Evolutionary conservation across 306 rosid species (phyloP), one percentile per base, ranked within the genome.

Genomic region (Pachyrhizus erosus): DNA sequence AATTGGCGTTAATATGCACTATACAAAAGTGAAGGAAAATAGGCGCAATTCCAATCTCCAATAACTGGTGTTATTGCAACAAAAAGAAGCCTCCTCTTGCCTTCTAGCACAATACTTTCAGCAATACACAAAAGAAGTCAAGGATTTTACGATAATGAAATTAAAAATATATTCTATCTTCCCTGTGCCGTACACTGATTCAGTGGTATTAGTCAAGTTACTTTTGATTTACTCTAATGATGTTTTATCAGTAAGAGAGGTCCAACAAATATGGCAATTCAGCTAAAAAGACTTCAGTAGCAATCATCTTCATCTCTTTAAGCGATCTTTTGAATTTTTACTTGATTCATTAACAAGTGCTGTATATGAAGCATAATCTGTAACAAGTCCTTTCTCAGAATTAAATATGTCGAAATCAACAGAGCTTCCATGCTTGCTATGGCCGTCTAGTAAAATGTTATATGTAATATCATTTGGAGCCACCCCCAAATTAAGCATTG

Each of bases 371-470:
- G 95, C 94, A 83, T 90, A 94, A 88, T 93, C 97, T 64, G 86
- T 60, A 61, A 93, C 83, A 61, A 90, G 87, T 68, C 98, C 98
- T 76, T 82, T 94, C 90, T 89, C 92, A 42, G 86, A 75, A 73
- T 81, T 79, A 23, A 90, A 86, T 70, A 80, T 73, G 80, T 90
- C 71, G 72, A 80, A 67, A 76, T 88, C 89, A 54, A 77, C 80
- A 12, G 89, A 40, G 27, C 75, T 87, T 21, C 88, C 94, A 77
- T 86, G 89, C 82, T 89, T 92, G 89, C 92, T 86, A 68, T 94
- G 94, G n/a, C 98, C 98, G 67, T 94, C 97, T 17, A 94, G 80
- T 37, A 94, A 88, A 90, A 89, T 94, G 82, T 91, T 92, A 81
- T 70, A 94, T 11, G 98, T 92, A 43, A 94, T 92, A 75, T 94